A percentile compares a stretch with the other conserved stretches of the same genome.
These are phyloP conservation scores for Eucalyptus paniculata DNA, from an alignment of 345 rosid species.

Conservation along the genomic window DNA sequence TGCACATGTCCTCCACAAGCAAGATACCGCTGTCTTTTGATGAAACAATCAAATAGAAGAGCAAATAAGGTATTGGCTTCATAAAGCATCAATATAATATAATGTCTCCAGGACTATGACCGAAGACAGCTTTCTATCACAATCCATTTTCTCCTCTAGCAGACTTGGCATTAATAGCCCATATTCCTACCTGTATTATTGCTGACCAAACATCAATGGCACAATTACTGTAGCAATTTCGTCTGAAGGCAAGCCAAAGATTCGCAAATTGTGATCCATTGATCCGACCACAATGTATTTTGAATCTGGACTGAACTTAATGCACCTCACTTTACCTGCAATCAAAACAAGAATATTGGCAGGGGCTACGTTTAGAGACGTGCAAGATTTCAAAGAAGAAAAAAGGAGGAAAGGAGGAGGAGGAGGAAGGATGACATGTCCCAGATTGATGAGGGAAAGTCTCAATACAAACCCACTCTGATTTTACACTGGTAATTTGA, in stretches of 20 bases:
- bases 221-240: background rate
- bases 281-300: too few species aligned
- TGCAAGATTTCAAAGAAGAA: background rate
- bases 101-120: background rate
- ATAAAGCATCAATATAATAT: background rate
- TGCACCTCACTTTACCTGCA: slow-evolving; percentile 30
- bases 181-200: background rate
- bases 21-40: background rate
- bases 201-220: background rate
- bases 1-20: background rate
- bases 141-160: background rate
- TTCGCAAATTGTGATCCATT: too few species aligned
- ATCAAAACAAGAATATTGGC: background rate
- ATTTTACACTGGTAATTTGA: slow-evolving; percentile 80
- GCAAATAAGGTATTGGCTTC: background rate
- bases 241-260: too few species aligned
- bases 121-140: background rate
- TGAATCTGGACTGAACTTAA: too few species aligned
- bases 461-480: slow-evolving; percentile 83
- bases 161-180: background rate
- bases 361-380: background rate
- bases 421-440: slow-evolving; percentile 37
- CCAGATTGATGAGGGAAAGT: slow-evolving; percentile 87
- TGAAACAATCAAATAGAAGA: background rate
- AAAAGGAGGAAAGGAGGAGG: background rate